Evolutionary conservation across 352 stramenopile genomes (phyloP).

Genomic region (Thalassiosira pacifica): DNA sequence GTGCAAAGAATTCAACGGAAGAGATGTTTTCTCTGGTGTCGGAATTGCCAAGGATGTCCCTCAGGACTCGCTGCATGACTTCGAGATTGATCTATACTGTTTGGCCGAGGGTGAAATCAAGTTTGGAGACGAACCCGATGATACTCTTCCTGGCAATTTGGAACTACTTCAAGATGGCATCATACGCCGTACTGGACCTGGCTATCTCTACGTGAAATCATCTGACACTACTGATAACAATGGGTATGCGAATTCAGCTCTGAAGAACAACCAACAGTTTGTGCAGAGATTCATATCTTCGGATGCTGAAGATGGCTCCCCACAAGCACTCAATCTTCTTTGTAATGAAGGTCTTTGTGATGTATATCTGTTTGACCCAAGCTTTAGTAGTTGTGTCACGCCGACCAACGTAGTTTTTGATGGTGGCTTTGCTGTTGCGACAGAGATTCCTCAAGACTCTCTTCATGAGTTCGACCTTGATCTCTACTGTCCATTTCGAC

Average conservation of each 20-base stretch:
- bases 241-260: no score
- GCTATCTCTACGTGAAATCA: neutral
- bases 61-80: neutral
- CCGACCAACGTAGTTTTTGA: neutral
- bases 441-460: constrained; percentile 7
- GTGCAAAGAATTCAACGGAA: no score
- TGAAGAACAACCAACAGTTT: neutral
- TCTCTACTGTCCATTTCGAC: neutral
- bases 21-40: neutral
- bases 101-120: neutral
- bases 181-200: neutral
- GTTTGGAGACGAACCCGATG: neutral
- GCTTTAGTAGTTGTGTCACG: neutral
- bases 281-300: neutral
- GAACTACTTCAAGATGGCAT: neutral
- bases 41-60: constrained; percentile 4
- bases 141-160: neutral
- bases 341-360: neutral
- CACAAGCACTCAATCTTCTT: neutral
- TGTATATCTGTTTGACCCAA: neutral
- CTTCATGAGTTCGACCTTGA: neutral
- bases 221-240: neutral
- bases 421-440: neutral
- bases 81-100: constrained; percentile 12
- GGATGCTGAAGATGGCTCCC: constrained; percentile 6